Percentiles rank a stretch among this genome's conserved stretches.
Evolutionary conservation across 2,329 filamentous ascomycete species (phyloP).

Genomic region (Trichoderma sp.): DNA sequence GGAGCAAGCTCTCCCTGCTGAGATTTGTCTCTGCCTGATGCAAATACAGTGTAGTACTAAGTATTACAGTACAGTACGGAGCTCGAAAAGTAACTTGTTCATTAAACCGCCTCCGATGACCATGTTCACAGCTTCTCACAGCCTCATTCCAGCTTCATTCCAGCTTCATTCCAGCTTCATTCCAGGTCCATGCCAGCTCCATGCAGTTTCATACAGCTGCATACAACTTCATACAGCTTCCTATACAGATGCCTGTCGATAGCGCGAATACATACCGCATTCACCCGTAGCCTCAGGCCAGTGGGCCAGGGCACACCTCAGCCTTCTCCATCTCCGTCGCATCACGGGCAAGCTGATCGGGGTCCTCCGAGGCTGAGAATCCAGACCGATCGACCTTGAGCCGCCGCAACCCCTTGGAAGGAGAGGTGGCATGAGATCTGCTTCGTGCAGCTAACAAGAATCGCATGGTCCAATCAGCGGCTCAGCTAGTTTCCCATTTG

Average conservation of each 20-base stretch:
- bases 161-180: no score
- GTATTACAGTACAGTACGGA: no score
- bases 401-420: neutral
- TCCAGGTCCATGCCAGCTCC: no score
- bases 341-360: slow-evolving; percentile 1
- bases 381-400: slow-evolving; percentile 5
- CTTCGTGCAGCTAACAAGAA: neutral
- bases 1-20: neutral
- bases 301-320: neutral
- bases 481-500: neutral
- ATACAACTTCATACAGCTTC: no score
- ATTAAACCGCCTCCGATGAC: neutral
- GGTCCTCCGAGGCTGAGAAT: slow-evolving; percentile 2
- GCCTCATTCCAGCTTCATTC: neutral
- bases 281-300: neutral
- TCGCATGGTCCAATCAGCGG: neutral
- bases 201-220: no score
- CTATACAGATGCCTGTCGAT: neutral
- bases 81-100: neutral
- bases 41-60: no score
- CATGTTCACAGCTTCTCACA: neutral
- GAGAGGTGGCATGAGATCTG: neutral
- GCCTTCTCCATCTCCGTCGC: neutral
- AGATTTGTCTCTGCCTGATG: neutral
- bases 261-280: slow-evolving; percentile 6